phyloP scores from a whole-genome alignment of 352 stramenopile genomes.

The Phytophthora rubi region DNA sequence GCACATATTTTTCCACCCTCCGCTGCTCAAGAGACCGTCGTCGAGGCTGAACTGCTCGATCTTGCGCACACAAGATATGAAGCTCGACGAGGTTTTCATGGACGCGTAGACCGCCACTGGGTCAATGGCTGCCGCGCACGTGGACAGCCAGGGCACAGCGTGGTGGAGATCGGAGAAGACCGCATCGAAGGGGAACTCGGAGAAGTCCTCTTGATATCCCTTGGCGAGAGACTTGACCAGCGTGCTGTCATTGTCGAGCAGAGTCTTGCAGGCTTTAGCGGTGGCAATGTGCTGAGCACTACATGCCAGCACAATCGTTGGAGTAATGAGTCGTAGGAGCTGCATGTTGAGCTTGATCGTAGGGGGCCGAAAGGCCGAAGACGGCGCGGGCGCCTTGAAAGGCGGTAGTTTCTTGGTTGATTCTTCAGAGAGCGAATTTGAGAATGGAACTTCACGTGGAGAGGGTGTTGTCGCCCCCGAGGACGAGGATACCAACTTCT shows the following conservation, averaged over 20 bases:
- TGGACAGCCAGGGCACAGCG: slow-evolving; percentile 43
- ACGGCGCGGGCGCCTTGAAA: neutral
- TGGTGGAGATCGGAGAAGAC: slow-evolving; percentile 22
- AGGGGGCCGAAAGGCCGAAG: neutral
- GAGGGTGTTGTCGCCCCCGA: neutral
- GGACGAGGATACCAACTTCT: neutral
- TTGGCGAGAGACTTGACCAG: slow-evolving; percentile 5
- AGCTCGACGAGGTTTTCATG: slow-evolving; percentile 21
- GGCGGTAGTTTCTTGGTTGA: neutral
- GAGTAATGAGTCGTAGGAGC: neutral
- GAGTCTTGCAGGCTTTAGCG: neutral
- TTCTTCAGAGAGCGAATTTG: neutral
- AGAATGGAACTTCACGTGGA: neutral
- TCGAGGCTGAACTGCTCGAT: slow-evolving; percentile 7
- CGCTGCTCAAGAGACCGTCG: neutral
- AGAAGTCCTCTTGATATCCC: neutral
- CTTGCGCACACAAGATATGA: slow-evolving; percentile 28
- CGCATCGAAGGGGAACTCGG: slow-evolving; percentile 1
- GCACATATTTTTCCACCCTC: slow-evolving; percentile 23
- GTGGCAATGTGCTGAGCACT: neutral
- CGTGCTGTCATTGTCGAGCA: slow-evolving; percentile 5
- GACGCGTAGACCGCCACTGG: slow-evolving; percentile 18
- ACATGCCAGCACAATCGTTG: neutral
- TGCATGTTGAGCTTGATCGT: neutral
- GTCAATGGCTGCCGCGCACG: slow-evolving; percentile 45